Base-by-base conservation (phyloP, 148 eudicot species). In the Bassia scoparia region DNA sequence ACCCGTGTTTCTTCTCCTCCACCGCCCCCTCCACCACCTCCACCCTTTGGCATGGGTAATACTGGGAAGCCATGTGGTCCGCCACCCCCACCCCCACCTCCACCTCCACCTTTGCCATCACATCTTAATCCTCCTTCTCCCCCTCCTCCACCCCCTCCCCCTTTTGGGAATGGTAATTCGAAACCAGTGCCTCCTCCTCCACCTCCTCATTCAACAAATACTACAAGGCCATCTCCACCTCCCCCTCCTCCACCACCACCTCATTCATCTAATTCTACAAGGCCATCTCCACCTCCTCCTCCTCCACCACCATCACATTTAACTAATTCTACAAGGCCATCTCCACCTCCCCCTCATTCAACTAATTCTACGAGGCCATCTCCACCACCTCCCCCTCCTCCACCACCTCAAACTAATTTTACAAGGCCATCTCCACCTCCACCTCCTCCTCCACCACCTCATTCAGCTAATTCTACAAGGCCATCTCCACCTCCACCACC, bases 241-340 rank as follows among this genome's bases (percentile, higher is more conserved):
- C 77, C 81, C 13, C 82, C 77, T 1, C 79, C 79, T 1, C 76
- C 80, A 0, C 79, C 82, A 23, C 84, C 83, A 0, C 77, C 84
- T 14, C 83, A 78, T 81, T 20, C 43, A 73, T 1, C 72, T 48
- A 26, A 41, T 37, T 76, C 43, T 11, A n/a, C 26, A 11, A 44
- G 65, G 53, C 68, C 62, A 14, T 26, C 48, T 62, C 77, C 83
- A 41, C 79, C 85, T 34, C 82, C 95, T 12, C 88, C 90, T 11
- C 94, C 87, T 12, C 87, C 90, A 27, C 82, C 83, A 30, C 88
- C 86, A 20, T 86, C 86, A 8, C 86, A 74, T 50, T 79, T 81
- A n/a, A 35, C 44, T 46, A 17, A 34, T 21, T 69, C 61, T 24
- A 27, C 24, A 4, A 35, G 70, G 5, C 69, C 82, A 72, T 55